Evolutionary conservation across 306 rosid genomes (phyloP).

Genomic region (Alnus glutinosa): DNA sequence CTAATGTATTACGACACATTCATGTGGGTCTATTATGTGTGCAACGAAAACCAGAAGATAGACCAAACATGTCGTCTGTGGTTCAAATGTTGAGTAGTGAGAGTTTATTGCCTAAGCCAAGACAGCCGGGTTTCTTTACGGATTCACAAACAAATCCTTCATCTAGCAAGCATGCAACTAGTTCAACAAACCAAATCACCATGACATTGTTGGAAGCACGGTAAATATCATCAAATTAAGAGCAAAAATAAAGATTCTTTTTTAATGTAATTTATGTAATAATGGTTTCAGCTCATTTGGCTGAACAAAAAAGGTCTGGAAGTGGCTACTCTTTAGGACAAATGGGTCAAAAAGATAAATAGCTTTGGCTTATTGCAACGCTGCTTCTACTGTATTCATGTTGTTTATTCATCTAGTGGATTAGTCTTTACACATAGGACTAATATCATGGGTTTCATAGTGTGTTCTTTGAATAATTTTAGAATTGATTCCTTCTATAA

Average conservation of each 20-base stretch:
- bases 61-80: constrained; percentile 60
- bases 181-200: constrained; percentile 32
- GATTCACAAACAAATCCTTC: constrained; percentile 21
- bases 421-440: background rate
- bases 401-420: too few species aligned
- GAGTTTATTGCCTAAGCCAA: constrained; percentile 42
- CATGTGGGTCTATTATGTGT: constrained; percentile 58
- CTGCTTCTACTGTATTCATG: background rate
- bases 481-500: too few species aligned
- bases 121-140: constrained; percentile 45
- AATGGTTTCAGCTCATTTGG: background rate
- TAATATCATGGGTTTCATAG: background rate
- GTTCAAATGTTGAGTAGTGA: constrained; percentile 49
- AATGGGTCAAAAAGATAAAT: background rate
- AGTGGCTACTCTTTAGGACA: background rate
- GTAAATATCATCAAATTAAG: background rate
- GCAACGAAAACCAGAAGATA: constrained; percentile 47
- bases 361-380: too few species aligned
- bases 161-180: background rate
- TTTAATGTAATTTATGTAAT: background rate
- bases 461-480: too few species aligned
- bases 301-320: constrained; percentile 21
- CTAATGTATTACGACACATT: constrained; percentile 40
- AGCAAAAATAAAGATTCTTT: too few species aligned
- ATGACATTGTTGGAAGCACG: constrained; percentile 33